Conservation (phyloP, 208 protist species). For the Wallacemonas sp. region DNA sequence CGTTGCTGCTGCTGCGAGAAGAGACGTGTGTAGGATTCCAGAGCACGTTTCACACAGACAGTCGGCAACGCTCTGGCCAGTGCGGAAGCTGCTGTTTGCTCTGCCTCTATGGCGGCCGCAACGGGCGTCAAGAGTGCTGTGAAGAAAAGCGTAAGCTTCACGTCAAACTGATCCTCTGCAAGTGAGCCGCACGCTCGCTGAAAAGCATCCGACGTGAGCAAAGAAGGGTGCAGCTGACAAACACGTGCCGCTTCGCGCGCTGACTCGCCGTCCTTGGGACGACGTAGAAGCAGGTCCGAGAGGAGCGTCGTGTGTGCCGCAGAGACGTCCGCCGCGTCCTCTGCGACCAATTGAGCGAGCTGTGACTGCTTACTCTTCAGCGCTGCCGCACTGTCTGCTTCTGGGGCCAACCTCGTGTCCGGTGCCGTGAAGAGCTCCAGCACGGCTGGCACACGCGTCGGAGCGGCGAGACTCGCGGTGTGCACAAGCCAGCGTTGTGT, state of each 20-base stretch:
- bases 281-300: background rate
- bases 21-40: background rate
- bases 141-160: constrained; percentile 2
- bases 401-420: background rate
- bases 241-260: constrained; percentile 25
- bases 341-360: background rate
- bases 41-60: background rate
- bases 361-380: background rate
- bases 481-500: constrained; percentile 23
- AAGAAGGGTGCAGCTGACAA: constrained; percentile 8
- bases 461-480: constrained; percentile 28
- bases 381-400: too few relatives aligned
- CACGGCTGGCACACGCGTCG: constrained; percentile 19
- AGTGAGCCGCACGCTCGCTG: constrained; percentile 16
- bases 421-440: constrained; percentile 12
- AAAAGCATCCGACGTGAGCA: constrained; percentile 24
- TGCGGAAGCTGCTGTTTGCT: too few relatives aligned
- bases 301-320: constrained; percentile 4
- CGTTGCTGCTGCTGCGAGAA: background rate
- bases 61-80: background rate
- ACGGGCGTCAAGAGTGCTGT: constrained; percentile 1
- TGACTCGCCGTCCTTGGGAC: background rate
- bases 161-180: background rate
- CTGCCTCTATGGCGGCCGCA: too few relatives aligned
- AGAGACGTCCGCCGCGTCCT: background rate